Conservation (phyloP, 108 stramenopile genomes). For the Discostella pseudostelligera region DNA sequence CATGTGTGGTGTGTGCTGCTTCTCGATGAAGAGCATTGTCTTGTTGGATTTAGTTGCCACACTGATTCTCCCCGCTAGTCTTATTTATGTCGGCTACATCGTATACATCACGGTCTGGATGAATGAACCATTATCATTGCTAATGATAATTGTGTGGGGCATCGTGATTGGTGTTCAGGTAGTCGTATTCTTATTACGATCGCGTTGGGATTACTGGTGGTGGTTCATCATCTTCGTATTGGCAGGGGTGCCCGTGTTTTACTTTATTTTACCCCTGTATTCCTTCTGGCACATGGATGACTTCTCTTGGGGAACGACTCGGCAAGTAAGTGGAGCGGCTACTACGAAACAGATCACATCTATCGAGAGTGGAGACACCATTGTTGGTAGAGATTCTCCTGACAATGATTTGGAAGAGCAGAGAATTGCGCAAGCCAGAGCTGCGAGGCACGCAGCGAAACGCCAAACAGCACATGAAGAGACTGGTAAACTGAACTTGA, state of each 20-base stretch:
- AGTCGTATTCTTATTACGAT: conserved; percentile 46
- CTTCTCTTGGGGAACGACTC: conserved; percentile 59
- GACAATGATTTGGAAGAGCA: conserved; percentile 14
- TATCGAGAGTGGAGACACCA: conserved; percentile 18
- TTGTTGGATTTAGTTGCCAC: conserved; percentile 48
- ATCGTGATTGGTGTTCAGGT: conserved; percentile 54
- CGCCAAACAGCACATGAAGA: conserved; percentile 5
- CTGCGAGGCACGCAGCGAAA: neutral
- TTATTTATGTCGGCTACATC: conserved; percentile 52
- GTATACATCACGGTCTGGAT: conserved; percentile 47
- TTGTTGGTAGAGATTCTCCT: conserved; percentile 27
- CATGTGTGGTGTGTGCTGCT: conserved; percentile 52
- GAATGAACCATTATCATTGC: conserved; percentile 36
- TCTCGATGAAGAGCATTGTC: conserved; percentile 50
- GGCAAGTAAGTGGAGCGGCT: conserved; percentile 34
- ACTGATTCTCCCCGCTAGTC: conserved; percentile 44
- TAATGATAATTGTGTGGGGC: conserved; percentile 51
- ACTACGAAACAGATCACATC: conserved; percentile 2
- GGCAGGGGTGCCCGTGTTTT: conserved; percentile 59
- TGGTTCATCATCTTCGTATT: conserved; percentile 58
- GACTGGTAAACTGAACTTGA: conserved; percentile 20
- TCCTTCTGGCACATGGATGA: conserved; percentile 70
- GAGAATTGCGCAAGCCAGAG: conserved; percentile 1
- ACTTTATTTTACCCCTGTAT: conserved; percentile 57
- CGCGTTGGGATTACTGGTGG: conserved; percentile 57